These are phyloP conservation scores for Mortierella sp. DNA, from an alignment of 371 early-diverging fungal species.

Conservation along the genomic window DNA sequence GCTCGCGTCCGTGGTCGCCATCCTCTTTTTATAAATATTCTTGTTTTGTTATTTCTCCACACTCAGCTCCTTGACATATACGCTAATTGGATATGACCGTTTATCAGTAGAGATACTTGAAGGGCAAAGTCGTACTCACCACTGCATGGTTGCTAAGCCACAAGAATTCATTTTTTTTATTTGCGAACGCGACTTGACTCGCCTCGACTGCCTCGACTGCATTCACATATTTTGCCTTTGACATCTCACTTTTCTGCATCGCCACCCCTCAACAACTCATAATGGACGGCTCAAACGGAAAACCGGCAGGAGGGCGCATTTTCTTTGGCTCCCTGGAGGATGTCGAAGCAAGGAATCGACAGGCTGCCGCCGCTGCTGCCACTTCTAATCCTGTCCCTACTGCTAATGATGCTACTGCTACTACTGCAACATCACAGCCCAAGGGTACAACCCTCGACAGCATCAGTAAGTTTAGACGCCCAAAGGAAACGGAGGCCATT, in stretches of 20 bases:
- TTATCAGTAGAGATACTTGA: too few relatives aligned
- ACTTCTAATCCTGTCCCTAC: slow-evolving; percentile 12
- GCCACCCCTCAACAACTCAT: slow-evolving; percentile 1
- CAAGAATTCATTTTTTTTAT: background rate
- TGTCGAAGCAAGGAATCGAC: slow-evolving; percentile 52
- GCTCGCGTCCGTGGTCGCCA: background rate
- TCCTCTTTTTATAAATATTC: background rate
- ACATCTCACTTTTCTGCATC: background rate
- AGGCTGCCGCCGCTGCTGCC: slow-evolving; percentile 38
- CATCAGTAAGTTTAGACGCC: slow-evolving; percentile 20
- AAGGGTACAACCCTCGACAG: slow-evolving; percentile 32
- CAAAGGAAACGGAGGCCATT: too few relatives aligned
- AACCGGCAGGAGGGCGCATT: slow-evolving; percentile 51
- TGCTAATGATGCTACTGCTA: background rate
- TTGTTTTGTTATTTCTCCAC: background rate
- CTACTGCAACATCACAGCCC: slow-evolving; percentile 7
- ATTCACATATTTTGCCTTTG: background rate
- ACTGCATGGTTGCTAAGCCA: too few relatives aligned
- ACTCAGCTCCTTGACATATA: too few relatives aligned
- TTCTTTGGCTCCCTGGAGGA: slow-evolving; percentile 54
- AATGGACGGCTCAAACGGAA: slow-evolving; percentile 47
- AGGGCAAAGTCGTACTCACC: too few relatives aligned
- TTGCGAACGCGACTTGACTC: background rate
- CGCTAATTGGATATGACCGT: too few relatives aligned
- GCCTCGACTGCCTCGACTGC: background rate